These are phyloP conservation scores for Protomyces lactucae-debilis DNA, from an alignment of 1,139 yeast species.

Conservation along the genomic window DNA sequence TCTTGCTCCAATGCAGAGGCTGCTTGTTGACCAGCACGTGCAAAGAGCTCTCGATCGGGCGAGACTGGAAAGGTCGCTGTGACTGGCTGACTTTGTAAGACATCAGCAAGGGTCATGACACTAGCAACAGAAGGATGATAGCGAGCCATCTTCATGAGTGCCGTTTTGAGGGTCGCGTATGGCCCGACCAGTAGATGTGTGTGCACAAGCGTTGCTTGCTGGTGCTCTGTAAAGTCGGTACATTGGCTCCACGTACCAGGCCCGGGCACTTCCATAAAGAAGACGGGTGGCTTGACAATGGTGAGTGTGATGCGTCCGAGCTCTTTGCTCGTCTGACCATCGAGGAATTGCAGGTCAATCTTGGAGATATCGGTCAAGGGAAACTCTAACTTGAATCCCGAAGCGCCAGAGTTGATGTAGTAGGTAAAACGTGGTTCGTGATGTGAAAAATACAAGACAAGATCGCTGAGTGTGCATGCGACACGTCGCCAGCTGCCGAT, in stretches of 20 bases:
- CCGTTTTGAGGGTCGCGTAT: neutral
- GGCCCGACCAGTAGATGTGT: slow-evolving; percentile 37
- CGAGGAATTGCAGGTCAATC: neutral
- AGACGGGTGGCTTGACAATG: slow-evolving; percentile 34
- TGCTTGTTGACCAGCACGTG: neutral
- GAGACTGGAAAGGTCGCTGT: neutral
- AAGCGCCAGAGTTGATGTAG: slow-evolving; percentile 35
- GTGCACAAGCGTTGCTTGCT: slow-evolving; percentile 35
- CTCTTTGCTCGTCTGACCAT: neutral
- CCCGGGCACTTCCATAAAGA: slow-evolving; percentile 34
- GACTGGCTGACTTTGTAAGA: neutral
- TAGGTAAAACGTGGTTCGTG: slow-evolving; percentile 35
- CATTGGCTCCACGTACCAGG: slow-evolving; percentile 35
- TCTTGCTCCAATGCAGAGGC: neutral
- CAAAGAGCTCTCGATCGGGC: neutral
- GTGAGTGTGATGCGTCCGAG: slow-evolving; percentile 3
- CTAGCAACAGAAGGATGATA: neutral
- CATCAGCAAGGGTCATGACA: slow-evolving; percentile 4
- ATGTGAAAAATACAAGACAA: slow-evolving; percentile 35
- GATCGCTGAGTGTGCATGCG: slow-evolving; percentile 33
- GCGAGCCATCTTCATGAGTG: neutral
- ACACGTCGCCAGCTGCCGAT: slow-evolving; percentile 40
- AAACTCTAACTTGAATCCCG: slow-evolving; percentile 36
- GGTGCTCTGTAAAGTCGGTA: slow-evolving; percentile 37
- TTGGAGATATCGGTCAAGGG: slow-evolving; percentile 33